Base-by-base conservation (phyloP, 192 early-diverging fungal species). In the Jimgerdemannia flammicorona region DNA sequence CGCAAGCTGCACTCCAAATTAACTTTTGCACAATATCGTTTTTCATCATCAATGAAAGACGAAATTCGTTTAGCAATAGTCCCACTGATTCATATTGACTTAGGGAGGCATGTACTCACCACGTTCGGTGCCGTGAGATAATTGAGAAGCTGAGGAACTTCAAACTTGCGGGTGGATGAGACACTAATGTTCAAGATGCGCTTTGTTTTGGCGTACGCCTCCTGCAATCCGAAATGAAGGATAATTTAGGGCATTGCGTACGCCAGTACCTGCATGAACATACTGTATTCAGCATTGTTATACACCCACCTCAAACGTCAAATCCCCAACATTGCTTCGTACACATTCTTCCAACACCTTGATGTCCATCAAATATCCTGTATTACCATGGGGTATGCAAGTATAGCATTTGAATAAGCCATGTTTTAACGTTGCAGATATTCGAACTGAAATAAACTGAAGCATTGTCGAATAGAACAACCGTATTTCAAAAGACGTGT, bases 161-260 rank as follows among this genome's bases (percentile, higher is more conserved):
- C 92, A 41, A 90, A 88, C 77, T 87, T 93, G 44, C 91, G 80
- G 9, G 86, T 84, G 0, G 93, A 93, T 29, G 89, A 83, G 18
- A 95, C 92, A 18, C 88, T 91, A 64, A 95, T 95, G 74, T 95
- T 95, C n/a, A 95, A 78, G 7, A 93, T 84, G 4, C 92, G 82
- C 69, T 89, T 87, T 14, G 90, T 91, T 73, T 76, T 79, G 19
- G 76, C 75, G 75, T 87, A 95, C 19, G 93, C 93, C 79, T 95
- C 91, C 87, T 92, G 74, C 20, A 73, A 2, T 59, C 49, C 18
- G 63, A 42, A 18, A 54, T 10, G 40, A 70, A 11, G 4, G 4
- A 67, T 18, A 17, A 9, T 54, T 70, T 77, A 75, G 76, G 76
- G 6, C 77, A 82, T 11, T 19, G 0, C 4, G 7, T 39, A 41